phyloP scores from a whole-genome alignment of 345 rosid genomes.

The Euclidium syriacum region DNA sequence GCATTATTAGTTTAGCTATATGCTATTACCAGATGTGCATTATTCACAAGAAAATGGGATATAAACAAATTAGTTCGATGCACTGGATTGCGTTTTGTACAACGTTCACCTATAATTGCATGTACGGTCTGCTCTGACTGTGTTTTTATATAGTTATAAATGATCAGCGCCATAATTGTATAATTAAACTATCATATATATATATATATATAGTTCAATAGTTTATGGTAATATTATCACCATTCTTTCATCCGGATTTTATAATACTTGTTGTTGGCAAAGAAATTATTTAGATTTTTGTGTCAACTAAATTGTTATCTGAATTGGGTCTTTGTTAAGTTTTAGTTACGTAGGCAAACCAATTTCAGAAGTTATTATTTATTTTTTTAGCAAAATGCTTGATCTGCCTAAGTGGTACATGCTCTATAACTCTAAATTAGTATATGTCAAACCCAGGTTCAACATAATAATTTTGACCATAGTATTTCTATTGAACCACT shows the following conservation, averaged over 20 bases:
- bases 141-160: slow-evolving; percentile 14
- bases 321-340: neutral
- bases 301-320: slow-evolving; percentile 3
- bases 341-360: slow-evolving; percentile 8
- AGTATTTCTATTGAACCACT: slow-evolving; percentile 1
- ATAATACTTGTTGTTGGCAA: too few species aligned
- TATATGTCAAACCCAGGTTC: slow-evolving; percentile 9
- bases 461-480: neutral
- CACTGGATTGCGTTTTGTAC: slow-evolving; percentile 22
- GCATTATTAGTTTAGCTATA: neutral
- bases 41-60: neutral
- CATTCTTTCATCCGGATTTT: too few species aligned
- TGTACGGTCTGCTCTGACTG: slow-evolving; percentile 21
- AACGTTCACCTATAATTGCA: slow-evolving; percentile 20
- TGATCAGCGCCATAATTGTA: slow-evolving; percentile 3
- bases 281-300: too few species aligned
- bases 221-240: too few species aligned
- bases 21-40: too few species aligned
- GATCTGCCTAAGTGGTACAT: slow-evolving; percentile 2
- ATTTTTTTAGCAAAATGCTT: too few species aligned
- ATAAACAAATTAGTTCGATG: neutral
- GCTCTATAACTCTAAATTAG: neutral
- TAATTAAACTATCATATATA: too few species aligned
- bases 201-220: too few species aligned
- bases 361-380: too few species aligned